These are phyloP conservation scores for Eucalyptus regnans DNA, from an alignment of 345 rosid genomes.

Conservation along the genomic window DNA sequence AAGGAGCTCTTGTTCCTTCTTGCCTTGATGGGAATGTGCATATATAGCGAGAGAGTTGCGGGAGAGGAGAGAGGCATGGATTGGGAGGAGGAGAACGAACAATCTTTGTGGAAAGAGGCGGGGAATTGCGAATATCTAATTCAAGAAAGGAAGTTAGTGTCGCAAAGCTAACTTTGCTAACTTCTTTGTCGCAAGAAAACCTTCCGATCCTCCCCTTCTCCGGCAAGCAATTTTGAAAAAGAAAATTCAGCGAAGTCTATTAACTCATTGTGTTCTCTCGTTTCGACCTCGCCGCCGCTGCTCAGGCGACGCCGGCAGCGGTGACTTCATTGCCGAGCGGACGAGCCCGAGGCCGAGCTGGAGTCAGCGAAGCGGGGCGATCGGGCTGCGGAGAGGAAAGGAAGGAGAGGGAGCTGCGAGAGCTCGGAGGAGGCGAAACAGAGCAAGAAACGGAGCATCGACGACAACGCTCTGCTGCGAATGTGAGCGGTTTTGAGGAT, in stretches of 20 bases:
- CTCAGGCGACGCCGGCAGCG: constrained; percentile 1
- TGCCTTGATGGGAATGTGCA: neutral
- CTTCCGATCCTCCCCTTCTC: neutral
- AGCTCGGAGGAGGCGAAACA: constrained; percentile 26
- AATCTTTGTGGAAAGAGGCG: constrained; percentile 19
- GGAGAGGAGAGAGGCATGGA: constrained; percentile 2
- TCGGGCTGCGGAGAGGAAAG: constrained; percentile 28
- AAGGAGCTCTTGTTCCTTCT: neutral
- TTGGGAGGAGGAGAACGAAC: constrained; percentile 17
- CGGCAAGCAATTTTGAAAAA: neutral
- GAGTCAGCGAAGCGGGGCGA: constrained; percentile 13
- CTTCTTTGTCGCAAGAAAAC: neutral
- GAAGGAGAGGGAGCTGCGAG: constrained; percentile 39
- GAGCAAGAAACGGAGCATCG: constrained; percentile 2
- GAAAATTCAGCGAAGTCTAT: neutral
- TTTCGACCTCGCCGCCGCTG: constrained; percentile 24
- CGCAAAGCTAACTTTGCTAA: neutral
- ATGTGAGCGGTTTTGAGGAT: neutral
- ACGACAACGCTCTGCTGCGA: neutral
- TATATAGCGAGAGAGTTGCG: neutral
- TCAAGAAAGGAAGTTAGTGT: neutral
- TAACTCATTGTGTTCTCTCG: neutral
- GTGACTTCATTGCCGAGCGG: constrained; percentile 5
- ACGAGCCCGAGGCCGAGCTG: constrained; percentile 20
- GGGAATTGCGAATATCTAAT: neutral